These are phyloP conservation scores for Eucalyptus cloeziana DNA, from an alignment of 345 rosid genomes.

Conservation along the genomic window DNA sequence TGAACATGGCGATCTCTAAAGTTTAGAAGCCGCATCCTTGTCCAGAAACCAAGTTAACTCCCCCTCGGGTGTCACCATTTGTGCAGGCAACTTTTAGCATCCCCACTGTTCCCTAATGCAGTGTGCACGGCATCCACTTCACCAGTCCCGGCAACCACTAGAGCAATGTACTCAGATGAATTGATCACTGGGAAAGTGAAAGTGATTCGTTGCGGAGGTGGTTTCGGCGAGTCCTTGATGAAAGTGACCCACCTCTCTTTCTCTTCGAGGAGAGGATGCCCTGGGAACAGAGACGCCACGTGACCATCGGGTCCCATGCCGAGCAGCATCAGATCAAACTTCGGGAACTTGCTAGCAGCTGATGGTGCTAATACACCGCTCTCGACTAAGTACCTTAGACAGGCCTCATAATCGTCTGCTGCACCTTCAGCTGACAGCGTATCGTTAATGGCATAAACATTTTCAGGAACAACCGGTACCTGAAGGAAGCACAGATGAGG, in stretches of 20 bases:
- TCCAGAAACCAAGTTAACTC: constrained; percentile 81
- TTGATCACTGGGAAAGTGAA: constrained; percentile 83
- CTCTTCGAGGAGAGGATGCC: constrained; percentile 58
- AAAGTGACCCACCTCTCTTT: constrained; percentile 65
- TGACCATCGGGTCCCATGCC: constrained; percentile 98
- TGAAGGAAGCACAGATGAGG: not conserved
- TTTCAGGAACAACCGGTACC: constrained; percentile 58
- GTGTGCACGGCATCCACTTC: constrained; percentile 47
- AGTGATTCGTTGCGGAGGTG: constrained; percentile 78
- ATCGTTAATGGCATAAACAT: constrained; percentile 69
- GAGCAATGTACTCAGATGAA: constrained; percentile 62
- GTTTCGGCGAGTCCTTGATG: constrained; percentile 77
- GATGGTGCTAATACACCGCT: constrained; percentile 25
- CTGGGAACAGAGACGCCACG: constrained; percentile 76
- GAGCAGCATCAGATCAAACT: constrained; percentile 72
- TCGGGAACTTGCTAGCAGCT: constrained; percentile 45
- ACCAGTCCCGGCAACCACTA: constrained; percentile 60
- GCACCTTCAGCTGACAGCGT: constrained; percentile 69
- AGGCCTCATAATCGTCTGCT: constrained; percentile 74
- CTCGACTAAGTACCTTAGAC: constrained; percentile 50
- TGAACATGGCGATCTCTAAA: not conserved
- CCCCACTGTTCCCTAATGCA: constrained; percentile 32
- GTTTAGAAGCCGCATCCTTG: constrained; percentile 70
- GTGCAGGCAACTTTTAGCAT: constrained; percentile 41
- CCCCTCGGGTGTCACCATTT: constrained; percentile 54